phyloP scores from a whole-genome alignment of 371 early-diverging fungal genomes.

The Mucor plumbeus region DNA sequence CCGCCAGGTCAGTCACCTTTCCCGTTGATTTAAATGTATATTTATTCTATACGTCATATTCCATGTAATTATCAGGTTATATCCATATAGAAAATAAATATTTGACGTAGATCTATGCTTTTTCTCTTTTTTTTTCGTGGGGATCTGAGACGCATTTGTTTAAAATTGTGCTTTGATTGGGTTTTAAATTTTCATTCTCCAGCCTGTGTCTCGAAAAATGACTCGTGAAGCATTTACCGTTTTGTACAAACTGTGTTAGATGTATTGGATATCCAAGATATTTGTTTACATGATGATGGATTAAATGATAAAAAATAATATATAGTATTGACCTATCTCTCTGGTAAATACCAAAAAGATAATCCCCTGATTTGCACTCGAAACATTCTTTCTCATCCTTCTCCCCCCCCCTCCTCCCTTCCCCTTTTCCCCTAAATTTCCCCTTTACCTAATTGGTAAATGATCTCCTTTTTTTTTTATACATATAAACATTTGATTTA shows the following conservation, averaged over 20 bases:
- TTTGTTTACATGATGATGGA: neutral
- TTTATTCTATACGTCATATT: neutral
- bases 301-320: neutral
- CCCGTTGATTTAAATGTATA: constrained; percentile 17
- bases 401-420: neutral
- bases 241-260: constrained; percentile 11
- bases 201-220: constrained; percentile 20
- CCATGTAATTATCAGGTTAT: neutral
- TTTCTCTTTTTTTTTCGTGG: constrained; percentile 1
- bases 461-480: constrained; percentile 4
- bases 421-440: constrained; percentile 1
- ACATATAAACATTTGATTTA: constrained; percentile 8
- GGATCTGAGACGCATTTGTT: neutral
- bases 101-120: constrained; percentile 27
- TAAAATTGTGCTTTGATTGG: constrained; percentile 2
- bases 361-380: constrained; percentile 7
- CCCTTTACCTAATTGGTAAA: constrained; percentile 4
- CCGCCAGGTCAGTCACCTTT: constrained; percentile 31
- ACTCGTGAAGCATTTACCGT: constrained; percentile 31
- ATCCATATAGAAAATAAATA: constrained; percentile 1
- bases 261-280: neutral
- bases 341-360: neutral
- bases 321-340: neutral
- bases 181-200: constrained; percentile 6
- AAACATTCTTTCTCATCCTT: constrained; percentile 9